phyloP scores from a whole-genome alignment of 345 rosid species.

The Lepidium didymum region DNA sequence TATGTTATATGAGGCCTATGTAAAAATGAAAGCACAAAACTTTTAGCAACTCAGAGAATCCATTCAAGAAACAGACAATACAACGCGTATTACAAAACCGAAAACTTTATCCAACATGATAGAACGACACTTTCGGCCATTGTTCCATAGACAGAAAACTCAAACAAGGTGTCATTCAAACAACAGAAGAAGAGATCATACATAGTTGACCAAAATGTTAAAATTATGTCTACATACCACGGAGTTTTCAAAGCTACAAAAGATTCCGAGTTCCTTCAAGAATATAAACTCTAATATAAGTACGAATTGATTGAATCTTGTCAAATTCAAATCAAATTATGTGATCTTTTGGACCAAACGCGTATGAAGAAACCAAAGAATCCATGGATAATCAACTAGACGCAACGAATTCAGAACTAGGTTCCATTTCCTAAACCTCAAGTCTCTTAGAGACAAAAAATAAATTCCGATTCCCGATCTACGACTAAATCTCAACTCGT shows the following conservation, averaged over 20 bases:
- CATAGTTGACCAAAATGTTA: slow-evolving; percentile 1
- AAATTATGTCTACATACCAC: background rate
- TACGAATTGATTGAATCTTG: background rate
- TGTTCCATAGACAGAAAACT: background rate
- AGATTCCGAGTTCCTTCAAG: background rate
- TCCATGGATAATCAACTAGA: background rate
- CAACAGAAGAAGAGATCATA: slow-evolving; percentile 1
- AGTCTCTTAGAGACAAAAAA: background rate
- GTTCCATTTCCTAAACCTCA: background rate
- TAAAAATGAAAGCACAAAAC: background rate
- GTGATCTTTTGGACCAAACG: background rate
- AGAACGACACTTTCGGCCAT: background rate
- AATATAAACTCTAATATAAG: background rate
- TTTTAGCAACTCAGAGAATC: slow-evolving; percentile 2
- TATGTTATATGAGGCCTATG: slow-evolving; percentile 6
- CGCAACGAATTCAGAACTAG: background rate
- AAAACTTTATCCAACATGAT: background rate
- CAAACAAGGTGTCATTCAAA: background rate
- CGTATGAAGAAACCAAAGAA: background rate
- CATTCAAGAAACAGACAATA: background rate
- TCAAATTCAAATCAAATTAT: background rate
- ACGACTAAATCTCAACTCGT: background rate
- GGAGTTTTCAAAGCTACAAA: background rate
- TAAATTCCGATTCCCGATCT: background rate
- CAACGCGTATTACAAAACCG: background rate